Evolutionary conservation across 768 basidiomycete species (phyloP), one percentile per base, ranked within the genome.

Genomic region (Tricholomella constricta): DNA sequence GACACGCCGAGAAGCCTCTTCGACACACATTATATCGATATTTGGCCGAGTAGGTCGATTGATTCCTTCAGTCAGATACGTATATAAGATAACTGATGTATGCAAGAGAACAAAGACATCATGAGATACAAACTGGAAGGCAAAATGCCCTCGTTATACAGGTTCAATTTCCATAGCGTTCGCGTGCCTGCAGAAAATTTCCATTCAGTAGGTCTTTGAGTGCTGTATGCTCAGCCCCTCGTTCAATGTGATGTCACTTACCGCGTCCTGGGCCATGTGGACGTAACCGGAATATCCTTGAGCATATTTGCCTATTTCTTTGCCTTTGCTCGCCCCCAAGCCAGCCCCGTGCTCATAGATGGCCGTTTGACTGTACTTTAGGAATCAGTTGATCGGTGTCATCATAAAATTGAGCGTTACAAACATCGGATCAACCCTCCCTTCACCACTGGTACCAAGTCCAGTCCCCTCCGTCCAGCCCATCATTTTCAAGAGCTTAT

Each of bases 401-500:
- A 19, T 43, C 8, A 57, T 34, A 44, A 14, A 34, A 38, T 7
- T 22, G 6, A 35, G 36, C 3, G 19, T 27, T 22, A 77, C 88
- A 44, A 69, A 89, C 85, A 98, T 85, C 11, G 95, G 94, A 51
- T 95, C 92, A 10, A 92, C 85, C 51, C 94, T 72, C 38, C 95
- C 95, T 47, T 91, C 89, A 4, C 89, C 89, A 42, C 79, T 79
- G 6, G 83, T 79, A 1, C 96, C 96, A 35, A 98, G 71, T 1
- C 96, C 95, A 14, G 81, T 85, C 6, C 95, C 95, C 62, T 89
- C 89, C 57, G 80, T 90, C 95, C 95, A 98, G 1, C 96, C 97
- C 95, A 98, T 98, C 84, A 96, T 95, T 69, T 93, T 92, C 57
- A 98, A 69, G 52, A 99, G 67, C 64, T 92, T 94, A 65, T 95